phyloP scores from a whole-genome alignment of 176 grass and related monocot species.

The Phragmites australis region DNA sequence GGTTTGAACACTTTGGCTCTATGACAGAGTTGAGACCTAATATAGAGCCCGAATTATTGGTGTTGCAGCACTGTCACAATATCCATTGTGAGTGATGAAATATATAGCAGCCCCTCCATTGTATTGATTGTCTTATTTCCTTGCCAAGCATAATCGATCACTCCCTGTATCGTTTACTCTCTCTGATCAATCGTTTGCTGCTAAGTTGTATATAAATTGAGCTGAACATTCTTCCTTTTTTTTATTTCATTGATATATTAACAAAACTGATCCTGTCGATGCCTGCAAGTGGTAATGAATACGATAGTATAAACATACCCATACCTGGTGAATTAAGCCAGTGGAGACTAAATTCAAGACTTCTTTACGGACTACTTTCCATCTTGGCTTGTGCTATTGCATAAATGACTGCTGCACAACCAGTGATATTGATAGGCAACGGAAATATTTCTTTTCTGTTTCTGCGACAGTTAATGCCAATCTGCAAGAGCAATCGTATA shows the following conservation, averaged over 20 bases:
- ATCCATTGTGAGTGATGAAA: neutral
- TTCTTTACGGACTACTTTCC: neutral
- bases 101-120: neutral
- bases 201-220: conserved; percentile 4
- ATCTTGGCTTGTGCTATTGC: neutral
- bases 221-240: neutral
- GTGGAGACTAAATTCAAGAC: neutral
- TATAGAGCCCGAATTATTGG: conserved; percentile 5
- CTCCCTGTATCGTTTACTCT: neutral
- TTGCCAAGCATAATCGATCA: conserved; percentile 12
- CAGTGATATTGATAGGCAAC: neutral
- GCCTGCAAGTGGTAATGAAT: neutral
- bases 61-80: conserved; percentile 3
- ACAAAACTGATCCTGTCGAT: conserved; percentile 3
- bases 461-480: neutral
- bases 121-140: neutral
- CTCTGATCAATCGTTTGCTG: conserved; percentile 14
- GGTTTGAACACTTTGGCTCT: neutral
- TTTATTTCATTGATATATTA: neutral
- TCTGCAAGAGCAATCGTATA: neutral
- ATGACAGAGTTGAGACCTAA: conserved; percentile 6
- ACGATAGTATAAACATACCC: neutral
- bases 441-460: neutral
- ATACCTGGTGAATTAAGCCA: conserved; percentile 5
- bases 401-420: neutral